phyloP scores from a whole-genome alignment of 495 filamentous ascomycete genomes.

The Talaromyces ruber region DNA sequence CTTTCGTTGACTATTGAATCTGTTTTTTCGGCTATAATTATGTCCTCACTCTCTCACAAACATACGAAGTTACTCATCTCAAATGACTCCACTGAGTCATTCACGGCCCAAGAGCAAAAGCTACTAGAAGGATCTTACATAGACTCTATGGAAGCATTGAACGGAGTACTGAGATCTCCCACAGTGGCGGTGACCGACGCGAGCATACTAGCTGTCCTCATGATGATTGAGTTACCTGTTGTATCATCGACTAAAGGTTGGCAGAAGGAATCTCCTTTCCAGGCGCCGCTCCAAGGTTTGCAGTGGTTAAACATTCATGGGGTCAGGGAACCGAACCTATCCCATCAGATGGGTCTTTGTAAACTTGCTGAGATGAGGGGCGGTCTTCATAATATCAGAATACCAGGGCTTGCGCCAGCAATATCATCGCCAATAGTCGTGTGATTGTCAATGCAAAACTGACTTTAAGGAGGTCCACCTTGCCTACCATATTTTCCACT shows the following conservation, averaged over 20 bases:
- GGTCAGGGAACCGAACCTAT: conserved; percentile 25
- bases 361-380: conserved; percentile 27
- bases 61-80: conserved; percentile 25
- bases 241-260: conserved; percentile 2
- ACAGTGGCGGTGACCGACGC: conserved; percentile 24
- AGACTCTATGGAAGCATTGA: conserved; percentile 29
- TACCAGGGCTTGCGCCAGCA: conserved; percentile 23
- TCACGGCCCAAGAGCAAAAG: conserved; percentile 17
- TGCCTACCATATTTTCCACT: conserved; percentile 27
- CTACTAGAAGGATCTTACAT: conserved; percentile 22
- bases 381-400: conserved; percentile 22
- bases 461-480: conserved; percentile 18
- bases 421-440: conserved; percentile 15
- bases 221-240: conserved; percentile 16
- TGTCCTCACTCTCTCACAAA: conserved; percentile 29
- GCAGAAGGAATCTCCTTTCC: conserved; percentile 17
- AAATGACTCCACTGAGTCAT: conserved; percentile 5
- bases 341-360: conserved; percentile 26
- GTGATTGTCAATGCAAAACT: conserved; percentile 25
- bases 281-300: conserved; percentile 26
- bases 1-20: conserved; percentile 23
- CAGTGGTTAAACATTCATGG: conserved; percentile 37
- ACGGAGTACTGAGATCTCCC: conserved; percentile 21
- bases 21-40: conserved; percentile 31
- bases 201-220: conserved; percentile 29